phyloP scores from a whole-genome alignment of 257 asterid species.

The Anisodus acutangulus region DNA sequence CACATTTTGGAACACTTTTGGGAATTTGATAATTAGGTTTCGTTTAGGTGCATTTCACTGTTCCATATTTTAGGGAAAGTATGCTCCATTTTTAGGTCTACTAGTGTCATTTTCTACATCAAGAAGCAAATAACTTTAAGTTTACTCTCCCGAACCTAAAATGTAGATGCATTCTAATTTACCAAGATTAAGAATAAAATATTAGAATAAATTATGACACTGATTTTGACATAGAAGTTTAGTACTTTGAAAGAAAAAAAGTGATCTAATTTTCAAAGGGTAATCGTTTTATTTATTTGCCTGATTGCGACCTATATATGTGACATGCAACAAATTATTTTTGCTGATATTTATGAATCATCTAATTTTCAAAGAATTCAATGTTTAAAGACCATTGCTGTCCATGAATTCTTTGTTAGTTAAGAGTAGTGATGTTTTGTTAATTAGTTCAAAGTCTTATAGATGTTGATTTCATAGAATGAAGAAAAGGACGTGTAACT shows the following conservation, averaged over 20 bases:
- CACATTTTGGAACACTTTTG: no score
- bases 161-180: neutral
- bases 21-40: no score
- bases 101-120: neutral
- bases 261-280: neutral
- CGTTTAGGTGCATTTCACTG: no score
- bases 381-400: neutral
- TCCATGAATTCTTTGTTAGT: conserved; percentile 2
- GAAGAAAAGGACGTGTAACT: conserved; percentile 20
- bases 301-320: neutral
- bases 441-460: conserved; percentile 9
- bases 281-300: neutral
- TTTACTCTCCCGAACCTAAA: neutral
- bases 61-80: no score
- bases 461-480: neutral
- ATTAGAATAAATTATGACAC: neutral
- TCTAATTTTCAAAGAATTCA: neutral
- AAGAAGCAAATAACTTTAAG: neutral
- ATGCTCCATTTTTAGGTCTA: neutral
- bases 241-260: neutral
- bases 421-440: conserved; percentile 1
- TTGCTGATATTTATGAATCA: neutral
- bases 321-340: neutral
- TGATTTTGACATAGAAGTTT: neutral
- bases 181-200: neutral